phyloP scores from a whole-genome alignment of 305 asterid genomes.

The Plantago coronopus region DNA sequence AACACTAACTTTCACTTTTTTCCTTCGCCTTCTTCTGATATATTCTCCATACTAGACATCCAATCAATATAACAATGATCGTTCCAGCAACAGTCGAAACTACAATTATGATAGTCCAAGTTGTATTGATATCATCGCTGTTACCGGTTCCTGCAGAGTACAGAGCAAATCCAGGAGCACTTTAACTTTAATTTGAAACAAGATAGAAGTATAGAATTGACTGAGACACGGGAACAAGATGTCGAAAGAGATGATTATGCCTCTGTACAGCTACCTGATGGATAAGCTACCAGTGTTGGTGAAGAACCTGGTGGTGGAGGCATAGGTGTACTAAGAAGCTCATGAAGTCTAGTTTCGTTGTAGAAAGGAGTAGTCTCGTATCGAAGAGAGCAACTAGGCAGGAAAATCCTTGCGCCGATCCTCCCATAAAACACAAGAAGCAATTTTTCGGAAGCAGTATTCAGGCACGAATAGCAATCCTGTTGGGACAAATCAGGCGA shows the following conservation, averaged over 20 bases:
- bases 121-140: background rate
- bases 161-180: too few relatives aligned
- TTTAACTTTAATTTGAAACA: too few relatives aligned
- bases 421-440: background rate
- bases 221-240: too few relatives aligned
- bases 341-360: conserved; percentile 20
- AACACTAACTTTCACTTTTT: background rate
- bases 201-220: too few relatives aligned
- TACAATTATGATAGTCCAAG: conserved; percentile 17
- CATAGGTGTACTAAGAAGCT: background rate
- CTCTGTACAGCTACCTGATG: conserved; percentile 2
- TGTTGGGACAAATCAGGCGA: conserved; percentile 25
- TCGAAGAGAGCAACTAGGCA: conserved; percentile 29
- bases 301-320: background rate
- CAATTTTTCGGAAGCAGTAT: too few relatives aligned
- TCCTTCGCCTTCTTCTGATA: background rate
- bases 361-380: conserved; percentile 19
- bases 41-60: conserved; percentile 10
- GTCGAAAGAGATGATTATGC: too few relatives aligned
- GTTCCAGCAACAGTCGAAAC: conserved; percentile 6
- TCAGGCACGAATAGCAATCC: conserved; percentile 19
- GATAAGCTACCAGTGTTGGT: background rate
- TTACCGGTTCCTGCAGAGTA: conserved; percentile 18
- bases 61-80: conserved; percentile 9
- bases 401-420: background rate